Base-by-base conservation (phyloP, 306 rosid species). In the Dalbergia cochinchinensis region DNA sequence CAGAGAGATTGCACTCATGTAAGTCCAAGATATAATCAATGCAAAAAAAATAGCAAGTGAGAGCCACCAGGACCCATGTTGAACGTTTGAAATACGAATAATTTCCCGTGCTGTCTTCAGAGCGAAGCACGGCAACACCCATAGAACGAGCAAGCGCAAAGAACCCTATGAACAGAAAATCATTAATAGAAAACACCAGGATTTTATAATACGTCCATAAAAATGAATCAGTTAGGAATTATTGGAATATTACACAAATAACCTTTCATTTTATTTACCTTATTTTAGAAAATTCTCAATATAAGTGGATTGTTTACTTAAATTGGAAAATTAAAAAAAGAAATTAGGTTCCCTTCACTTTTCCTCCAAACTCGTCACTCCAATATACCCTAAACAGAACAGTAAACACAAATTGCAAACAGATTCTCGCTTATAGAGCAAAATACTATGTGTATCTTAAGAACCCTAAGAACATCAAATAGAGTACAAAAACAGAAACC, bases 1-100 rank as follows among this genome's bases (percentile, higher is more conserved):
- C 79, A 93, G 81, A 76, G 96, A 85, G 75, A 89, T 85, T 33
- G 89, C 77, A 83, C 94, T 89, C 83, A 86, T 89, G 45, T 91
- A 93, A 61, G 91, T 87, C 98, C 98, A 93, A 5, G 98, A 89
- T 16, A 86, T 44, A 60, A 89, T 82, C 79, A 86, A 69, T 48
- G 88, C 90, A 6, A 84, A 58, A 8, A 87, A 53, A 48, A 87
- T 81, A 64, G 83, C 85, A 67, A 85, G 11, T 1, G 98, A 91
- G 15, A 72, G 42, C 90, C 84, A 82, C 92, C 90, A 84, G 2
- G 97, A 89, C 37, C 82, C 85, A 13, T 69, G 88, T 44, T 76
- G 74, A 22, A 80, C 79, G 65, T 79, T 84, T 3, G 84, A 65
- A 61, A 89, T 80, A 20, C 90, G 91, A 57, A 87, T 33, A 2